Base-by-base conservation (phyloP, 495 filamentous ascomycete genomes). In the Acidiella bohemica region DNA sequence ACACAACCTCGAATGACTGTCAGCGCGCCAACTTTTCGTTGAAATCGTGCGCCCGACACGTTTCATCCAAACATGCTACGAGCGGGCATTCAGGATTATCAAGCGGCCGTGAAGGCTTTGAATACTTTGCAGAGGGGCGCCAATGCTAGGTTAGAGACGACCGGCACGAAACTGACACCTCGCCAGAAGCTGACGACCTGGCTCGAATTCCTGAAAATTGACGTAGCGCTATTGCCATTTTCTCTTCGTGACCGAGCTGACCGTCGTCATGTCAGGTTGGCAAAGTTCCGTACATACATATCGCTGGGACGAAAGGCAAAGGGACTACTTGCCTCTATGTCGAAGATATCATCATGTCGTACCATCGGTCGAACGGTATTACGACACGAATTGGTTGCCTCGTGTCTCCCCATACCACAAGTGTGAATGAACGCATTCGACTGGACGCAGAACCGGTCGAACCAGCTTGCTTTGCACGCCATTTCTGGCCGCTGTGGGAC, bases 261-360 rank as follows among this genome's bases (percentile, higher is more conserved):
- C 28, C 4, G 4, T 4, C n/a, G 28, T 3, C 17, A 4, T 11
- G 28, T 14, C 28, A 49, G 17, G 34, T 51, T 14, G 38, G 39
- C 27, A 21, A 21, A 6, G 49, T 53, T 8, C 50, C 65, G 38
- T 52, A 66, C 12, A 53, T 72, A 20, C 68, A 72, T 42, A 46
- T 70, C 31, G 53, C 64, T 6, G 68, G 67, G 0, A 72, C 67
- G 0, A 70, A 72, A 55, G 66, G 67, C 9, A 72, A 72, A 47
- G 66, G 67, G 0, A 67, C 60, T 33, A 72, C 66, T 5, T 69
- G 66, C 50, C 64, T 66, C 3, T 72, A 66, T 34, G 53, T 57
- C 4, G 49, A 58, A n/a, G n/a, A n/a, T n/a, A n/a, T n/a, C n/a
- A n/a, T n/a, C n/a, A n/a, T n/a, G 2, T 59, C 56, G 0, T 55